Conservation (phyloP, 805 yeast species). For the Komagataella ulmi region DNA sequence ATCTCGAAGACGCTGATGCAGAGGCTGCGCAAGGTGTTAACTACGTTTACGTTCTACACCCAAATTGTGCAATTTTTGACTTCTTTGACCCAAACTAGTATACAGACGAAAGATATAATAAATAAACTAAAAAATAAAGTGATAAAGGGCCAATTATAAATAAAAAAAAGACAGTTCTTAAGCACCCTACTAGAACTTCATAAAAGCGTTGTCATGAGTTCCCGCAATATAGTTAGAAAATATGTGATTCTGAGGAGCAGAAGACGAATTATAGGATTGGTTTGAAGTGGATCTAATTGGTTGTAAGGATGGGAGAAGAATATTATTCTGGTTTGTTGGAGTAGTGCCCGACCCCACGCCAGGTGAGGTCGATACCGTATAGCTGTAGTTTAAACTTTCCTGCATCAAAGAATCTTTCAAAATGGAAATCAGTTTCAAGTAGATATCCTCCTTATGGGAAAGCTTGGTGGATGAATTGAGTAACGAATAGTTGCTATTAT, state of each 20-base stretch:
- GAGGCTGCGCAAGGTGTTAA: slow-evolving; percentile 13
- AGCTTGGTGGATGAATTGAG: slow-evolving; percentile 6
- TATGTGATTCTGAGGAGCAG: neutral
- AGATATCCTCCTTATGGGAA: slow-evolving; percentile 12
- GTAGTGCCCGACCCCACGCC: neutral
- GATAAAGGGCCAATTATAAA: neutral
- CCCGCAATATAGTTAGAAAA: neutral
- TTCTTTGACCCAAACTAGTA: slow-evolving; percentile 28
- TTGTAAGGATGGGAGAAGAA: slow-evolving; percentile 10
- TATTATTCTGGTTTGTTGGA: neutral
- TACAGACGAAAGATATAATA: neutral
- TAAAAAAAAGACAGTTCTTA: neutral
- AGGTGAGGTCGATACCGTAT: neutral
- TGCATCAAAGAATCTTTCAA: slow-evolving; percentile 10
- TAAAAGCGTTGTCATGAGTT: slow-evolving; percentile 1
- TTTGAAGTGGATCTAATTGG: slow-evolving; percentile 7
- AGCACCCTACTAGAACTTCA: slow-evolving; percentile 1
- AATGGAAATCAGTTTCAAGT: slow-evolving; percentile 9
- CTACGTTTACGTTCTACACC: slow-evolving; percentile 49
- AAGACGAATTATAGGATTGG: neutral
- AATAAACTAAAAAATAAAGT: neutral
- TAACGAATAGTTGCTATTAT: slow-evolving; percentile 7
- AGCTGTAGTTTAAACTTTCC: neutral
- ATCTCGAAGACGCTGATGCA: slow-evolving; percentile 17
- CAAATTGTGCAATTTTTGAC: slow-evolving; percentile 73